Base-by-base conservation (phyloP, 495 filamentous ascomycete species). In the Diplogelasinospora grovesii region DNA sequence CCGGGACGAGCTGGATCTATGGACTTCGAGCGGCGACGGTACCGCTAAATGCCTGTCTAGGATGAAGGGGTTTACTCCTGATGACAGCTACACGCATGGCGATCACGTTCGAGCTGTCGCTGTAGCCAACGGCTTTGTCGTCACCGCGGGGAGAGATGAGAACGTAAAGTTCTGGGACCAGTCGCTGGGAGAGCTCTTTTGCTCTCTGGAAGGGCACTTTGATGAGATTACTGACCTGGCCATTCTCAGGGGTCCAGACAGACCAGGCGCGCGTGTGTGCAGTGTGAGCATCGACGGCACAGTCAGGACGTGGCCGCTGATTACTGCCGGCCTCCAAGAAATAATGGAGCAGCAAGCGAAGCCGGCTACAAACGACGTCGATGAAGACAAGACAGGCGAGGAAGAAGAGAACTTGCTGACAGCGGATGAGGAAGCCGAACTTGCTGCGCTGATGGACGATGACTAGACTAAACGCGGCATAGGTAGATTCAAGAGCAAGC, bases 251-350 rank as follows among this genome's bases (percentile, higher is more conserved):
- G 66, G 59, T 16, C 61, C 64, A 2, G 34, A 29, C 18, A 52
- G 48, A 7, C 28, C 28, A 25, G 14, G 24, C 18, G 39, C 48
- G 15, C 75, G 65, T 28, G 65, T 92, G 20, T 79, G 83, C 24
- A 95, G 87, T 54, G 86, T 86, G 22, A 76, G 81, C 16, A 94
- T 95, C 48, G 92, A 98, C 67, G 84, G 77, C 0, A 97, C 92
- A 3, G 66, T 96, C 24, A 76, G 92, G 49, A 75, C 70, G 25
- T 98, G 92, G 92, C 73, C 77, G 8, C 60, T 96, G 38, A 68
- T 67, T 27, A 77, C 71, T 35, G 60, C 64, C 25, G 83, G 81
- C 7, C 63, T 98, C 21, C 71, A 75, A 31, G 59, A 68, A 58
- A 48, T 60, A 25, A 75, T 79, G 6, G 69, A 78, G 48, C 74